Percentiles rank a stretch among this genome's conserved stretches.
phyloP scores from a whole-genome alignment of 1,284 basidiomycete genomes.

The Ganoderma resinaceum region DNA sequence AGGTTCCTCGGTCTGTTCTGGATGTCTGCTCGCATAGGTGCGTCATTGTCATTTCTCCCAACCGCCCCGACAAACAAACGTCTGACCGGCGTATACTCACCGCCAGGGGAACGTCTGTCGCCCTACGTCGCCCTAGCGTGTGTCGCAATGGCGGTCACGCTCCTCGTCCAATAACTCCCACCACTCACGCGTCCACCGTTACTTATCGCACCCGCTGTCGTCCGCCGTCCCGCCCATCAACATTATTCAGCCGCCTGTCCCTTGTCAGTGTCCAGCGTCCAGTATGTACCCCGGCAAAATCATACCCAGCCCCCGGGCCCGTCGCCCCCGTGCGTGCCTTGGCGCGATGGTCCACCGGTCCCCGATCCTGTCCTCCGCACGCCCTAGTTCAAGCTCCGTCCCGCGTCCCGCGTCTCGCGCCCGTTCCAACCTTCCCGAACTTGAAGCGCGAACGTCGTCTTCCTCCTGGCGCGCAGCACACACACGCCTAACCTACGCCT shows the following conservation, averaged over 20 bases:
- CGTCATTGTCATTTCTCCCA: slow-evolving; percentile 34
- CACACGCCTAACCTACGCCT: background rate
- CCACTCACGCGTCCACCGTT: background rate
- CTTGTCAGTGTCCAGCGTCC: too few relatives aligned
- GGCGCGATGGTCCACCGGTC: background rate
- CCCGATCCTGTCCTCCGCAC: background rate
- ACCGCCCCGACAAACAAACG: background rate
- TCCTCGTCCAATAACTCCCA: slow-evolving; percentile 38
- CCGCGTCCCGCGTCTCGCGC: background rate
- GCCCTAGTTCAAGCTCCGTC: background rate
- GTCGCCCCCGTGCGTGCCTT: background rate
- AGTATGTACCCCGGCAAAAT: background rate
- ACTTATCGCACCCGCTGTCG: background rate
- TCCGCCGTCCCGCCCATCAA: background rate
- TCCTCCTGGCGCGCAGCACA: background rate
- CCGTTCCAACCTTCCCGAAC: background rate
- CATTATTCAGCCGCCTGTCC: background rate
- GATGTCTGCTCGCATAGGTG: slow-evolving; percentile 93
- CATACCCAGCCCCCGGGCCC: background rate
- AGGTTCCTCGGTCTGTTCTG: slow-evolving; percentile 93
- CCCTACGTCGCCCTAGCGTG: slow-evolving; percentile 75
- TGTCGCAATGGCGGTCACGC: slow-evolving; percentile 51
- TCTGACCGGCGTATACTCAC: background rate
- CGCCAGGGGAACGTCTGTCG: slow-evolving; percentile 68
- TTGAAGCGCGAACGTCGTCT: background rate